These are phyloP conservation scores for Hanseniaspora pseudoguilliermondii DNA, from an alignment of 805 yeast species.

Conservation along the genomic window DNA sequence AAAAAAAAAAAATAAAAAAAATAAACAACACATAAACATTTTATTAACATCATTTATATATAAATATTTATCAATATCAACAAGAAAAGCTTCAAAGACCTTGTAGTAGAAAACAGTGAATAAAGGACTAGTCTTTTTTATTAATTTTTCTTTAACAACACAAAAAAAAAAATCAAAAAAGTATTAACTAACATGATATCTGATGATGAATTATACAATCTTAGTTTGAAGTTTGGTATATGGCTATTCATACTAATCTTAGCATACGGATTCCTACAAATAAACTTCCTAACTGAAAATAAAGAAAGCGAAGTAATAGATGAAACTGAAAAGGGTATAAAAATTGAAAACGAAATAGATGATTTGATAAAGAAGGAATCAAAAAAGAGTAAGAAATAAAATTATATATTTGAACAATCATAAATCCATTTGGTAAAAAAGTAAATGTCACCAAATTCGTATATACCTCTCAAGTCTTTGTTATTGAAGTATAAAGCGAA, in stretches of 20 bases:
- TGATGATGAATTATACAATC: constrained; percentile 1
- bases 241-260: neutral
- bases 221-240: constrained; percentile 8
- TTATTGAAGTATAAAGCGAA: too few relatives aligned
- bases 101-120: too few relatives aligned
- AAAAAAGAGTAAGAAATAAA: neutral
- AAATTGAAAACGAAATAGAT: neutral
- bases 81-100: too few relatives aligned
- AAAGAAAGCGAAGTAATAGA: neutral
- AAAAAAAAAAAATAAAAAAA: too few relatives aligned
- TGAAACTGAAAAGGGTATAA: neutral
- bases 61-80: too few relatives aligned
- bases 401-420: neutral
- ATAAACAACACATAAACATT: too few relatives aligned
- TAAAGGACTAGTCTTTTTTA: too few relatives aligned
- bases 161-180: neutral
- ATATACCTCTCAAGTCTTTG: too few relatives aligned
- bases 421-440: too few relatives aligned
- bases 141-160: neutral
- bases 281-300: neutral
- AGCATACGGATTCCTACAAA: constrained; percentile 1
- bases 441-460: too few relatives aligned
- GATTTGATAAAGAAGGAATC: neutral
- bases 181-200: neutral
- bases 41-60: too few relatives aligned